Conservation (phyloP, 2,329 filamentous ascomycete genomes). For the Clonostachys rhizophaga region DNA sequence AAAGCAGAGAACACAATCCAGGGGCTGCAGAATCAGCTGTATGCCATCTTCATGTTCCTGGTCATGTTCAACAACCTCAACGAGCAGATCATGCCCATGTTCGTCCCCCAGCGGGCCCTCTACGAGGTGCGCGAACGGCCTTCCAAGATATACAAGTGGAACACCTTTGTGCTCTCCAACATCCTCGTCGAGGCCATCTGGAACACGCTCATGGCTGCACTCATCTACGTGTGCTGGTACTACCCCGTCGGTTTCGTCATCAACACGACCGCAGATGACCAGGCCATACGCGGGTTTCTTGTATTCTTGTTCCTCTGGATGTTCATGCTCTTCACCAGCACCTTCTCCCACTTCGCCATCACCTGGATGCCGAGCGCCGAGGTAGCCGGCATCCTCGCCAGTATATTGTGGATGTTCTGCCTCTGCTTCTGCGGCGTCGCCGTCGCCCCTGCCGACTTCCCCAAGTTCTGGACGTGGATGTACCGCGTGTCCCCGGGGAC, state of each 20-base stretch:
- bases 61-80: conserved; percentile 77
- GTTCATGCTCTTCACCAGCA: conserved; percentile 65
- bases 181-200: conserved; percentile 82
- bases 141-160: conserved; percentile 80
- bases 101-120: conserved; percentile 73
- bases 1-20: conserved; percentile 51
- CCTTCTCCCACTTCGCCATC: conserved; percentile 62
- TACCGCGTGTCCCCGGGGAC: conserved; percentile 71
- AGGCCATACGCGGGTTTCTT: conserved; percentile 49
- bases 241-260: conserved; percentile 58
- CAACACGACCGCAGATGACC: conserved; percentile 31
- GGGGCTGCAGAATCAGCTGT: conserved; percentile 81
- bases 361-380: conserved; percentile 60
- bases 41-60: conserved; percentile 76
- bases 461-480: conserved; percentile 75
- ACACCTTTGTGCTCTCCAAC: conserved; percentile 77
- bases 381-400: conserved; percentile 62
- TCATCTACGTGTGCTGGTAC: conserved; percentile 39
- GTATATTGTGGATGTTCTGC: conserved; percentile 58
- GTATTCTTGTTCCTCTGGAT: conserved; percentile 62
- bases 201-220: conserved; percentile 57
- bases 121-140: conserved; percentile 84
- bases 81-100: conserved; percentile 81
- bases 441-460: conserved; percentile 54
- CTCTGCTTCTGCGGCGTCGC: conserved; percentile 65